Percentiles rank a stretch among this genome's conserved stretches.
These are phyloP conservation scores for Kodamaea alishanica DNA, from an alignment of 1,139 yeast species.

Conservation along the genomic window DNA sequence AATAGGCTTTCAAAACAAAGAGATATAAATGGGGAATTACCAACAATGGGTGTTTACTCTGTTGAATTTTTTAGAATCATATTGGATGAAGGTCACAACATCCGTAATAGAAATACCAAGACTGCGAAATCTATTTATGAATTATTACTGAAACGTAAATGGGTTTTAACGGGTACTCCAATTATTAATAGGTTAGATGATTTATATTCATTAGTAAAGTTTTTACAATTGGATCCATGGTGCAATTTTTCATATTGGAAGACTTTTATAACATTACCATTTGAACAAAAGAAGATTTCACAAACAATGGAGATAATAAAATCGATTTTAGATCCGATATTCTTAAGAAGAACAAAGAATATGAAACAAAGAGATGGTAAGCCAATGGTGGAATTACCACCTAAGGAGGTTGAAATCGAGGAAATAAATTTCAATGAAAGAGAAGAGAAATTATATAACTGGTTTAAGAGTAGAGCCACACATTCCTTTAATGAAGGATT, in stretches of 20 bases:
- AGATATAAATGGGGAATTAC: slow-evolving; percentile 28
- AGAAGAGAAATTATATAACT: slow-evolving; percentile 65
- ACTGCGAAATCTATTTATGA: slow-evolving; percentile 79
- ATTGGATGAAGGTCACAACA: slow-evolving; percentile 89
- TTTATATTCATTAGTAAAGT: slow-evolving; percentile 72
- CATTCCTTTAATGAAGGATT: slow-evolving; percentile 61
- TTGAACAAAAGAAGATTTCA: slow-evolving; percentile 65
- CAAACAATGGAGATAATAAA: slow-evolving; percentile 81
- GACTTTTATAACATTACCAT: slow-evolving; percentile 79
- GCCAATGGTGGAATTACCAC: slow-evolving; percentile 73
- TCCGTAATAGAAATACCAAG: slow-evolving; percentile 74
- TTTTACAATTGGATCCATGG: slow-evolving; percentile 85
- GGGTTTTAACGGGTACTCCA: slow-evolving; percentile 95
- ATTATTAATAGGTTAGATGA: slow-evolving; percentile 88
- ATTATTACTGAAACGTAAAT: slow-evolving; percentile 60
- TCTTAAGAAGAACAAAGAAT: slow-evolving; percentile 79
- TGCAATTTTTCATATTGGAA: slow-evolving; percentile 84
- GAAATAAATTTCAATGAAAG: slow-evolving; percentile 60
- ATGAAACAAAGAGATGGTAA: slow-evolving; percentile 76
- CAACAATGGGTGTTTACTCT: slow-evolving; percentile 58
- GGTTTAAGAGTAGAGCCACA: slow-evolving; percentile 68
- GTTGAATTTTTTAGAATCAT: slow-evolving; percentile 76
- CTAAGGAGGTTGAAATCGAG: slow-evolving; percentile 68
- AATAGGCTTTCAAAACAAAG: slow-evolving; percentile 34
- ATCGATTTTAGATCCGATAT: slow-evolving; percentile 77